Percentiles rank a stretch among this genome's conserved stretches.
Conservation (phyloP, 768 basidiomycete species). For the Rhodotorula diobovata region DNA sequence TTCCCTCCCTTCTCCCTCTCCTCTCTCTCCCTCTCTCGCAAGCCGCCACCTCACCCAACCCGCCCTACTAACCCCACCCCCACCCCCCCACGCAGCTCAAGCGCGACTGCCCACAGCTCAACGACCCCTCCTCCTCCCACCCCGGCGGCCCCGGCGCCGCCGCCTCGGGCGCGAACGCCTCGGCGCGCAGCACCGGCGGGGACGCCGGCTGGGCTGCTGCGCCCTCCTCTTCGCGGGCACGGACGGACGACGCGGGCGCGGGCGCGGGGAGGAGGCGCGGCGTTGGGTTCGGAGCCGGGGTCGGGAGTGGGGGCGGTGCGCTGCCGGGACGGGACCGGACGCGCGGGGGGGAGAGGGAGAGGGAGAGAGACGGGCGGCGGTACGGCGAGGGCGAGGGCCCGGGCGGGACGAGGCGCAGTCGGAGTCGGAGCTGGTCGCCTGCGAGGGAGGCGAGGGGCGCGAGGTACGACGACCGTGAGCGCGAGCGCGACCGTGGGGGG, state of each 20-base stretch:
- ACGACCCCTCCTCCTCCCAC: neutral
- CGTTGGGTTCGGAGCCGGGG: neutral
- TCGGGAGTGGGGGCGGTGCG: too few species aligned
- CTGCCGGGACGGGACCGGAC: neutral
- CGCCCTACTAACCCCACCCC: too few species aligned
- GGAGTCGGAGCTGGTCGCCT: slow-evolving; percentile 40
- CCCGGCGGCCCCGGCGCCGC: slow-evolving; percentile 13
- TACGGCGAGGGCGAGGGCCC: neutral
- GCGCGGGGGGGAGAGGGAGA: too few species aligned
- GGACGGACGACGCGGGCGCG: too few species aligned
- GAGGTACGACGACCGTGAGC: slow-evolving; percentile 41
- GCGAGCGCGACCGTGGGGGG: slow-evolving; percentile 42
- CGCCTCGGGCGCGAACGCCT: slow-evolving; percentile 29
- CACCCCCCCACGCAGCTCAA: slow-evolving; percentile 12
- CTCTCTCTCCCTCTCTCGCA: neutral
- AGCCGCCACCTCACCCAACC: accelerated
- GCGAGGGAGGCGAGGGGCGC: slow-evolving; percentile 30
- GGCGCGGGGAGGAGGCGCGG: too few species aligned
- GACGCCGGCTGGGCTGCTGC: slow-evolving; percentile 26
- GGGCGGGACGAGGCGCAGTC: neutral
- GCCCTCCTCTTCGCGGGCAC: too few species aligned
- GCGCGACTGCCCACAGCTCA: slow-evolving; percentile 37
- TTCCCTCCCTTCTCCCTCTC: neutral
- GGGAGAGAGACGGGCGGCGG: too few species aligned
- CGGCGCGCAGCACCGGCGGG: neutral